phyloP scores from a whole-genome alignment of 2,329 filamentous ascomycete species.

The Xylaria sp. region DNA sequence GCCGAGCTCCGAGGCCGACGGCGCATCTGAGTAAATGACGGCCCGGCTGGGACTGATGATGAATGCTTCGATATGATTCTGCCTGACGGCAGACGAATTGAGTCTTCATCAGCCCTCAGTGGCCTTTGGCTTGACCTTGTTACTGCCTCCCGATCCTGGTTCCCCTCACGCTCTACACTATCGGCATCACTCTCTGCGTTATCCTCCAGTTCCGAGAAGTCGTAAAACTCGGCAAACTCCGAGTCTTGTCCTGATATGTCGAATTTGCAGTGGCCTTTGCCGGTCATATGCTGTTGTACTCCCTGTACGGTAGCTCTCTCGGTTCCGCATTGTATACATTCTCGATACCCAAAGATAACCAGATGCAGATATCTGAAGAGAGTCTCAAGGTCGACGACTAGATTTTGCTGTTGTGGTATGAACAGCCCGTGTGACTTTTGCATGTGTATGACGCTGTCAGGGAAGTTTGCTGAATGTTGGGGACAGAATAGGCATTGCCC shows the following conservation, averaged over 20 bases:
- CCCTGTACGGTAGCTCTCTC: constrained; percentile 56
- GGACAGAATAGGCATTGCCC: constrained; percentile 46
- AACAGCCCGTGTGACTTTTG: constrained; percentile 59
- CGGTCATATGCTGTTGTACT: constrained; percentile 57
- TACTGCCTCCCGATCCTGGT: neutral
- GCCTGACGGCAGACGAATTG: constrained; percentile 44
- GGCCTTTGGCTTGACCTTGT: constrained; percentile 30
- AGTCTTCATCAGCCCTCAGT: constrained; percentile 39
- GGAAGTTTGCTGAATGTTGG: constrained; percentile 33
- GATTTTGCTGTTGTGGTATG: constrained; percentile 53
- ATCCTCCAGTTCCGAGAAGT: constrained; percentile 40
- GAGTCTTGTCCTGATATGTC: constrained; percentile 42
- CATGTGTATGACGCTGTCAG: constrained; percentile 57
- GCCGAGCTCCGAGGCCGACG: constrained; percentile 31
- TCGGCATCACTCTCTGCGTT: constrained; percentile 31
- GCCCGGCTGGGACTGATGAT: constrained; percentile 32
- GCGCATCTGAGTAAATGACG: constrained; percentile 32
- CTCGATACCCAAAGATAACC: constrained; percentile 59
- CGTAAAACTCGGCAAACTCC: constrained; percentile 47
- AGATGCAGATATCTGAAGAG: constrained; percentile 61
- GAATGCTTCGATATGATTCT: constrained; percentile 43
- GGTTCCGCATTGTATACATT: constrained; percentile 63
- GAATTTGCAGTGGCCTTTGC: constrained; percentile 46
- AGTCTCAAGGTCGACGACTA: constrained; percentile 59
- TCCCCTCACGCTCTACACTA: constrained; percentile 12